Evolutionary conservation across 805 yeast species (phyloP).

Genomic region (Ogataea naganishii): DNA sequence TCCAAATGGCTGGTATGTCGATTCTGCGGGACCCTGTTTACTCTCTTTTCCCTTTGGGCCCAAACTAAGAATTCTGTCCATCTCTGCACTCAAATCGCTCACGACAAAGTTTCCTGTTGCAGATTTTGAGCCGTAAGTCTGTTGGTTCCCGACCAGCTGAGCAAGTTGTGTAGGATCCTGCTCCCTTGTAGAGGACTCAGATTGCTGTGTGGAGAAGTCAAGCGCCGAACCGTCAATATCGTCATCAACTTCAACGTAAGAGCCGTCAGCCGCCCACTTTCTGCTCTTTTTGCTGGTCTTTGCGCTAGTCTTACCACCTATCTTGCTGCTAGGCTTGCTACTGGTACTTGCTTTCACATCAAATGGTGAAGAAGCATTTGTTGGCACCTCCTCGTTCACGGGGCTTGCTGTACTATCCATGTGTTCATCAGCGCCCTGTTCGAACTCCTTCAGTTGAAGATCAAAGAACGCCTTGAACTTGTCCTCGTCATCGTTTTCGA

Average conservation of each 20-base stretch:
- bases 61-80: conserved; percentile 28
- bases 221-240: conserved; percentile 28
- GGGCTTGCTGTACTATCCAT: conserved; percentile 4
- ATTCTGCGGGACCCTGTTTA: conserved; percentile 13
- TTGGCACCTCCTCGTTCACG: conserved; percentile 2
- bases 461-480: conserved; percentile 31
- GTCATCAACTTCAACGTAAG: conserved; percentile 34
- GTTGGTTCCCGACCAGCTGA: conserved; percentile 30
- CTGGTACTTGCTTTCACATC: neutral
- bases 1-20: conserved; percentile 37
- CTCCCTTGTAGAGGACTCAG: conserved; percentile 10
- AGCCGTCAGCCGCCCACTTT: conserved; percentile 63
- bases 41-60: conserved; percentile 6
- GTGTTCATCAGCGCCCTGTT: conserved; percentile 9
- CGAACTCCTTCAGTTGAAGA: conserved; percentile 24
- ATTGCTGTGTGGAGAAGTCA: conserved; percentile 43
- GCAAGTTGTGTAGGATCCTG: conserved; percentile 17
- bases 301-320: conserved; percentile 8
- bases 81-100: conserved; percentile 50
- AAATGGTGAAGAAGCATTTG: conserved; percentile 1
- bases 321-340: conserved; percentile 4
- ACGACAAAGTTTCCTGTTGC: conserved; percentile 56
- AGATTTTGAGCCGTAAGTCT: conserved; percentile 31
- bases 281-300: conserved; percentile 35
- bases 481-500: conserved; percentile 12